phyloP scores from a whole-genome alignment of 345 rosid genomes.

The Durio zibethinus region DNA sequence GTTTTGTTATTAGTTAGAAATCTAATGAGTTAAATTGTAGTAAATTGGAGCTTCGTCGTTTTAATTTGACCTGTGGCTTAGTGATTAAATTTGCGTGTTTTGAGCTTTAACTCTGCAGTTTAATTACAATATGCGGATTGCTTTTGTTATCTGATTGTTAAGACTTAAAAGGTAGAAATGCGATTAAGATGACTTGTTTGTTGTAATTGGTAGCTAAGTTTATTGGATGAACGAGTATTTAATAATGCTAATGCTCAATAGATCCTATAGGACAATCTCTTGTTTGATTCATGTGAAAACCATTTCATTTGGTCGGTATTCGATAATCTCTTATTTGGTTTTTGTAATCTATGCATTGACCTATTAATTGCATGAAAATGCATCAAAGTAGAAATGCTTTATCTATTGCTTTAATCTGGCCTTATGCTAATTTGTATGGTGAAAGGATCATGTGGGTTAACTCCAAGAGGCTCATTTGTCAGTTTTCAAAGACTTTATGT shows the following conservation, averaged over 20 bases:
- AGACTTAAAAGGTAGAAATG: background rate
- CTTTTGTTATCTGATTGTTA: background rate
- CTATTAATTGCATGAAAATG: background rate
- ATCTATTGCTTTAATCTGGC: background rate
- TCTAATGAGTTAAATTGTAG: background rate
- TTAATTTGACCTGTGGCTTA: background rate
- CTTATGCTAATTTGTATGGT: background rate
- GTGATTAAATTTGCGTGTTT: background rate
- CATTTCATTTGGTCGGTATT: background rate
- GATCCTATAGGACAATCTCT: background rate
- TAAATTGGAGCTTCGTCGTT: slow-evolving; percentile 1
- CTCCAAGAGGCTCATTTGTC: background rate
- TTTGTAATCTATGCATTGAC: background rate
- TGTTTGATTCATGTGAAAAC: background rate
- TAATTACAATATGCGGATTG: background rate
- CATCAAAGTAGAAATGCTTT: background rate
- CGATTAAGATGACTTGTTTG: background rate
- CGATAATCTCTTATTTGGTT: background rate
- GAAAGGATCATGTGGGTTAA: background rate
- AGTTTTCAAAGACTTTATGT: background rate
- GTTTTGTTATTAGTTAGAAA: background rate
- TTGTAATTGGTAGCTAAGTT: background rate
- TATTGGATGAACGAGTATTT: background rate
- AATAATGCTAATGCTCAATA: background rate
- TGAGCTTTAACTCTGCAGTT: background rate